These are phyloP conservation scores for Coriolopsis trogii DNA, from an alignment of 1,284 basidiomycete species.

Conservation along the genomic window DNA sequence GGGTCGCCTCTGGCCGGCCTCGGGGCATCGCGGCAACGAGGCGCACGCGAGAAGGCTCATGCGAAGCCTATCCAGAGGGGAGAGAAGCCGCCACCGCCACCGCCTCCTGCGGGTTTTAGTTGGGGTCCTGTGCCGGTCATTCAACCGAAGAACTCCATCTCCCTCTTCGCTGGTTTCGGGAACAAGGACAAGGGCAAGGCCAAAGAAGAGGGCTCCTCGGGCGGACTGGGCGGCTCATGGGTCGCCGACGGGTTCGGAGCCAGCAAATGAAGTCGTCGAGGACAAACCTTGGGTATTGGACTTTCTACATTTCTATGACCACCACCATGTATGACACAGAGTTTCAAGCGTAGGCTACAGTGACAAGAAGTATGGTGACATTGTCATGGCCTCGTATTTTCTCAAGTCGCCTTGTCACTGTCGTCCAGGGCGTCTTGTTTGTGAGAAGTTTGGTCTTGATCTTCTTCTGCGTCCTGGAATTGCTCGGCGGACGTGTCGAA, in stretches of 20 bases:
- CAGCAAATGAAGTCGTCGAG: neutral
- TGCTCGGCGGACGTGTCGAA: constrained; percentile 31
- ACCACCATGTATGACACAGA: constrained; percentile 7
- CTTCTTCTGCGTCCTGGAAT: constrained; percentile 27
- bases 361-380: constrained; percentile 1
- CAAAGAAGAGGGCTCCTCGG: constrained; percentile 9
- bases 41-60: constrained; percentile 38
- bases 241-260: constrained; percentile 29
- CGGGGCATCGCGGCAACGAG: constrained; percentile 7
- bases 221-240: constrained; percentile 26
- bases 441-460: no score
- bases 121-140: constrained; percentile 67
- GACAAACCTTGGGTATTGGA: neutral
- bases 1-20: constrained; percentile 1
- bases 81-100: constrained; percentile 37
- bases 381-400: no score
- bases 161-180: constrained; percentile 29
- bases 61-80: constrained; percentile 41
- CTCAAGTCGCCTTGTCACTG: neutral
- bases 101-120: constrained; percentile 49
- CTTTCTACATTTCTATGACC: neutral
- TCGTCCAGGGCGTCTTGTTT: neutral
- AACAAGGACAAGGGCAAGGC: constrained; percentile 1
- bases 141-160: constrained; percentile 36
- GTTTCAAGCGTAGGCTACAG: constrained; percentile 13